Evolutionary conservation across 345 rosid species (phyloP), one percentile per base, ranked within the genome.

Genomic region (Microthlaspi erraticum): DNA sequence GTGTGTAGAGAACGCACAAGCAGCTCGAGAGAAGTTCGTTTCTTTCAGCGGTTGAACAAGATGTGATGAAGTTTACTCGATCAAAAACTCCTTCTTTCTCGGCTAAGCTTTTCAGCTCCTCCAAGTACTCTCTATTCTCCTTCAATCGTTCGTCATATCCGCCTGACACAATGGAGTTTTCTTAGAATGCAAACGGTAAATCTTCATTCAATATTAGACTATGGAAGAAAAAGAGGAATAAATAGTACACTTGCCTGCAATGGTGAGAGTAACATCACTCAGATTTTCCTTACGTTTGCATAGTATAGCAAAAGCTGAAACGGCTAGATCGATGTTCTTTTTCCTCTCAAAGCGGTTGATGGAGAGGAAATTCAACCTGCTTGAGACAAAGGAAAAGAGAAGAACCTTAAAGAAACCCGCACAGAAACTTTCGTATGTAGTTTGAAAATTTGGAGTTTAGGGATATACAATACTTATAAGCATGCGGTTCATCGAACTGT

Each of bases 321-420:
- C 80, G n/a, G 97, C 97, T 70, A 92, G 79, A 16, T 86, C 86
- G 12, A 92, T 88, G 78, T 88, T 88, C 88, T 90, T 90, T 77
- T 93, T 93, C 83, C 85, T 85, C 78, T 89, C 97, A 65, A 86
- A 91, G n/a, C 96, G 92, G 61, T 93, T 93, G 68, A 91, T 82
- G 50, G 96, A 91, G 63, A 91, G 91, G 63, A 86, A 89, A 79
- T 87, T 86, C 80, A 87, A 76, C 84, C 97, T 91, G 68, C n/a
- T 68, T 29, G 54, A 77, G 76, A 81, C 49, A 48, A 52, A 68
- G 71, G 76, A 81, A 23, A 48, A 42, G 56, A 38, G 26, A 43
- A 61, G 6, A 12, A 43, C 8, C 26, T 50, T 50, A 45, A 14
- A 64, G 34, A 58, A 64, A 54, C 16, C 44, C 1, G 29, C 16